These are phyloP conservation scores for Emiliania huxleyi DNA, from an alignment of 78 protist genomes.

Conservation along the genomic window DNA sequence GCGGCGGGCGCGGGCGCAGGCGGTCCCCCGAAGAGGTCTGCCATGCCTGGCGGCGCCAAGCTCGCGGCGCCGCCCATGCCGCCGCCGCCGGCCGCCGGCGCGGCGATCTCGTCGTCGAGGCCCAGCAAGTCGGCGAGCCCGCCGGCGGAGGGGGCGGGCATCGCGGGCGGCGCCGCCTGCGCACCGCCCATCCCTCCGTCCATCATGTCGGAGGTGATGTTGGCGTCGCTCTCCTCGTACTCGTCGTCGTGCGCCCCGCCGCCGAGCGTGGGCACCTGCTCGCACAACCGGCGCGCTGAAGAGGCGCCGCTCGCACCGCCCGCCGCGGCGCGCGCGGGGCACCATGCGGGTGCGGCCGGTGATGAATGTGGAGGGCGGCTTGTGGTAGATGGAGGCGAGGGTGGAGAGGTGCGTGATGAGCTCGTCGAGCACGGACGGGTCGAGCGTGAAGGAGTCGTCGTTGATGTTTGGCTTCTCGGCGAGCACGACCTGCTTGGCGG, in stretches of 20 bases:
- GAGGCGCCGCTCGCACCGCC: too few species aligned
- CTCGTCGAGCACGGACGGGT: slow-evolving; percentile 79
- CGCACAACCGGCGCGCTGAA: not conserved
- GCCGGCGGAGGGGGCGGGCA: not conserved
- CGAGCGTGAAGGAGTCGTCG: slow-evolving; percentile 80
- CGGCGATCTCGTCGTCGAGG: not conserved
- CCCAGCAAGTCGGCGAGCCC: not conserved
- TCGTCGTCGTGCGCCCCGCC: not conserved
- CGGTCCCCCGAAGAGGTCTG: not conserved
- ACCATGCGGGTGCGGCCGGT: not conserved
- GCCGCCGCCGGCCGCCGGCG: not conserved
- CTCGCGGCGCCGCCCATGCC: not conserved
- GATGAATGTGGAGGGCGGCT: slow-evolving; percentile 83
- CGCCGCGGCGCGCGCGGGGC: not conserved
- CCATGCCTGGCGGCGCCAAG: not conserved
- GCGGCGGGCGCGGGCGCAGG: not conserved
- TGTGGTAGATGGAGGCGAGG: slow-evolving; percentile 94
- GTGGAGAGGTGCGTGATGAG: slow-evolving; percentile 83
- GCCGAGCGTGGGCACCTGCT: slow-evolving; percentile 12
- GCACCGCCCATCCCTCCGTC: not conserved
- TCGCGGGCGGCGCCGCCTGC: slow-evolving; percentile 12
- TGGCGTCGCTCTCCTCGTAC: not conserved
- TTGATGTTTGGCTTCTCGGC: slow-evolving; percentile 86
- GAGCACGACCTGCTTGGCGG: slow-evolving; percentile 81
- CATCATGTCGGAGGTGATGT: not conserved